Conservation (phyloP, 768 basidiomycete species). For the Leccinellum albellum region DNA sequence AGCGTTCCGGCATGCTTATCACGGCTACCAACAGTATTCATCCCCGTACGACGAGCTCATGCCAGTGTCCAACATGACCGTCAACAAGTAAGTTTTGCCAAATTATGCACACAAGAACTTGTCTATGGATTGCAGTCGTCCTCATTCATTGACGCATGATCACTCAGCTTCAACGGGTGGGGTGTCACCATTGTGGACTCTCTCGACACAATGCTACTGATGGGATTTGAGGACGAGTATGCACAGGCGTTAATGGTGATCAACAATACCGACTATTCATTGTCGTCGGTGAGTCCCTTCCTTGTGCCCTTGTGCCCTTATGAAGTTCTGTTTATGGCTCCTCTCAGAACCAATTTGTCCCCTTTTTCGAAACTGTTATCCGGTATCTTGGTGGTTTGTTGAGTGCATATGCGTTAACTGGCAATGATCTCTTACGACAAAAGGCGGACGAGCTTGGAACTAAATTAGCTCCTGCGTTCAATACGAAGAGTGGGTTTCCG, state of each 20-base stretch:
- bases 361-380: constrained; percentile 83
- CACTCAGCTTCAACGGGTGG: constrained; percentile 72
- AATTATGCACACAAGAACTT: too few species aligned
- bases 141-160: neutral
- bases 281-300: constrained; percentile 35
- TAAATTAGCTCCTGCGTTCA: constrained; percentile 66
- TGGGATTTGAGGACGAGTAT: constrained; percentile 74
- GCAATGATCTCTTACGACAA: constrained; percentile 56
- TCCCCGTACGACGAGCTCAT: constrained; percentile 59
- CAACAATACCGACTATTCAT: constrained; percentile 44
- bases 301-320: neutral
- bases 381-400: constrained; percentile 86
- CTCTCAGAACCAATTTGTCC: constrained; percentile 33
- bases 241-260: constrained; percentile 54
- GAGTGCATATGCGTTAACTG: constrained; percentile 74
- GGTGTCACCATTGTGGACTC: constrained; percentile 75
- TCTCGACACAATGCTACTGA: constrained; percentile 79
- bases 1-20: constrained; percentile 66
- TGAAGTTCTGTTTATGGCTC: neutral
- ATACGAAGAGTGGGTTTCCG: constrained; percentile 67
- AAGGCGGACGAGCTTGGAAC: constrained; percentile 75
- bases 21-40: constrained; percentile 59
- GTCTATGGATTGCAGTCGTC: neutral
- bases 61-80: constrained; percentile 44
- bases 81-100: constrained; percentile 51